Base-by-base conservation (phyloP, 2,329 filamentous ascomycete genomes). In the Emmonsia crescens region DNA sequence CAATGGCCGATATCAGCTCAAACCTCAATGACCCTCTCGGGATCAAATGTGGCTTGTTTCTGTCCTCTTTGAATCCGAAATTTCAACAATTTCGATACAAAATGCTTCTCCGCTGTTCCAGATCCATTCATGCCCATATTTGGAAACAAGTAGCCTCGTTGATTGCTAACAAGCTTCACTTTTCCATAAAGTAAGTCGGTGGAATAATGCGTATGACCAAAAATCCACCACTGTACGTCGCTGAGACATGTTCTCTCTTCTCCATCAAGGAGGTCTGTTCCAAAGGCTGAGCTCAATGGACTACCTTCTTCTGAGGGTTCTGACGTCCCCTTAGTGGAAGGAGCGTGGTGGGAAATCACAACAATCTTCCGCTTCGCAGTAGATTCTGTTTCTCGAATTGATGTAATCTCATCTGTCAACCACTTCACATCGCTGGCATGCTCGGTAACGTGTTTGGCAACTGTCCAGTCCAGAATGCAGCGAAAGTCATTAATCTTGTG, bases 311-410 rank as follows among this genome's bases (percentile, higher is more conserved):
- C 72, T 63, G 78, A 74, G 0, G 82, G 80, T 1, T 74, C 72
- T 0, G 80, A 78, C 0, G 79, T 77, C 12, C 77, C 77, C 46
- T 75, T 65, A 0, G 79, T 64, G 27, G 73, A 78, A 1, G 82
- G 82, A 2, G 82, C 80, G 64, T 85, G 82, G 59, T 84, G 81
- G 0, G 83, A 84, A 0, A 78, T 76, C 0, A 85, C 75, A 0
- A 85, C 60, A 4, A 83, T 65, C 16, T 49, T 62, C 10, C 55
- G 60, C 14, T 61, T 60, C 12, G 16, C 19, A 1, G 1, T 36
- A 24, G 57, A 31, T 16, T 60, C 58, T 4, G 33, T 36, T 5
- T 29, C 10, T 63, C 63, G 16, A 21, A 67, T 68, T 12, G 40
- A 62, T 29, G 40, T 48, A 33, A 77, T 71, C 62, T 78, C 73